Evolutionary conservation across 176 grass and related monocot species (phyloP).

Genomic region (Hyparrhenia diplandra): DNA sequence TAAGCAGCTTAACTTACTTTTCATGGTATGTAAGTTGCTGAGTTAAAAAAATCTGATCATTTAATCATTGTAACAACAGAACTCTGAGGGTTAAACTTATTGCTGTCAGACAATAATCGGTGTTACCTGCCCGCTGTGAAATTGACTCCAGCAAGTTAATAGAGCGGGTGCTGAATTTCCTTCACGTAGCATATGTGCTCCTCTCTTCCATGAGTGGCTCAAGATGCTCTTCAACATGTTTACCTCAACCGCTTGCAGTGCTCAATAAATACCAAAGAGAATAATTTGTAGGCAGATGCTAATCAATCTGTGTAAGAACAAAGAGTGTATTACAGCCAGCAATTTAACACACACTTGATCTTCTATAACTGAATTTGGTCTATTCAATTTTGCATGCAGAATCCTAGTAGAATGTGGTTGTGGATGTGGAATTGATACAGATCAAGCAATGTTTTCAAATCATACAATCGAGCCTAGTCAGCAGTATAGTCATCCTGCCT

Average conservation of each 20-base stretch:
- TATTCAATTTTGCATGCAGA: neutral
- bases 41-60: neutral
- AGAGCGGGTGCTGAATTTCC: conserved; percentile 10
- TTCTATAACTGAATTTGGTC: neutral
- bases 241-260: neutral
- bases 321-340: neutral
- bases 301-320: neutral
- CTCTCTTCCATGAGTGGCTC: conserved; percentile 42
- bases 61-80: neutral
- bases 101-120: neutral
- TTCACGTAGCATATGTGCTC: neutral
- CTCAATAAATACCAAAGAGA: neutral
- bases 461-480: neutral
- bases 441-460: neutral
- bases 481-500: neutral
- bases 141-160: conserved; percentile 36
- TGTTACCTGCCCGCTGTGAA: conserved; percentile 49
- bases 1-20: neutral
- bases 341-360: neutral
- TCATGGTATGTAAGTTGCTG: neutral
- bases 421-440: neutral
- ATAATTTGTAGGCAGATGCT: neutral
- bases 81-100: neutral
- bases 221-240: conserved; percentile 50
- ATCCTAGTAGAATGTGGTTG: neutral